Percentiles rank a stretch among this genome's conserved stretches.
phyloP scores from a whole-genome alignment of 331 rosid species.

The Cydonia oblonga region DNA sequence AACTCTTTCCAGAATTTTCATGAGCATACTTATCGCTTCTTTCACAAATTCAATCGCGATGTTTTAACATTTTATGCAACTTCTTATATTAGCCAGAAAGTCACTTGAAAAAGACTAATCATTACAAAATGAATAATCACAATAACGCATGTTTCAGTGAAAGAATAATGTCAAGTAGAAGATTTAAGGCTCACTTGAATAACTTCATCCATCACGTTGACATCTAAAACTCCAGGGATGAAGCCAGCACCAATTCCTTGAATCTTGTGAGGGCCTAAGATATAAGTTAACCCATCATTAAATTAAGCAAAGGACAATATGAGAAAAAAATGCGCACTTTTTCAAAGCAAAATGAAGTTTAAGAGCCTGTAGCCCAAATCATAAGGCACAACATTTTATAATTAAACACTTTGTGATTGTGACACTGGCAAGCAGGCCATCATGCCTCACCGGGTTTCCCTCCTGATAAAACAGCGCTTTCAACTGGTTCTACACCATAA shows the following conservation, averaged over 20 bases:
- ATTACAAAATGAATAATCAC: neutral
- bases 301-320: neutral
- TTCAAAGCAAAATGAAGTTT: neutral
- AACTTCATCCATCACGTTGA: constrained; percentile 58
- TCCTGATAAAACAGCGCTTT: constrained; percentile 78
- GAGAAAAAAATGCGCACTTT: neutral
- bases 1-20: neutral
- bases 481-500: constrained; percentile 81
- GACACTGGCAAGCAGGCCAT: neutral
- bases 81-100: neutral
- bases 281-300: constrained; percentile 5
- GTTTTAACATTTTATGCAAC: neutral
- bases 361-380: neutral
- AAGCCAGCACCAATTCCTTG: constrained; percentile 98
- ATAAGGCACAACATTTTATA: neutral
- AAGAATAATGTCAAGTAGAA: neutral
- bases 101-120: neutral
- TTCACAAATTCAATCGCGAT: neutral
- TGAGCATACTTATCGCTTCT: neutral
- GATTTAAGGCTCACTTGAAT: constrained; percentile 49
- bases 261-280: constrained; percentile 83
- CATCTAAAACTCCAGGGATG: constrained; percentile 81
- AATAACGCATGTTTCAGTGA: neutral
- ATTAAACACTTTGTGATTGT: neutral
- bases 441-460: constrained; percentile 75